phyloP scores from a whole-genome alignment of 495 filamentous ascomycete genomes.

The Trichocladium antarcticum region DNA sequence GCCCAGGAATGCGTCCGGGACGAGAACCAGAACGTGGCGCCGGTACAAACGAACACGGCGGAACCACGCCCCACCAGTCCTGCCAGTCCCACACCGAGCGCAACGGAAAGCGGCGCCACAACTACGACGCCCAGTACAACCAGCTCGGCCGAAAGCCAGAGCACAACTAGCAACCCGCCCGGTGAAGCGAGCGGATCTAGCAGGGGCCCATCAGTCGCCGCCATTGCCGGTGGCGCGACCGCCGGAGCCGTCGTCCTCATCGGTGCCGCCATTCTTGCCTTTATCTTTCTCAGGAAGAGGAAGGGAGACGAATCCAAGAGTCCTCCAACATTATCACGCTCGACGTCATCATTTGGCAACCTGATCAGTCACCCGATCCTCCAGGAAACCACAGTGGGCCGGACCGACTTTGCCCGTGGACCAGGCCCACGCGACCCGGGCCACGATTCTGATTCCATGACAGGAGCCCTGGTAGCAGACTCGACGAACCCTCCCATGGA shows the following conservation, averaged over 20 bases:
- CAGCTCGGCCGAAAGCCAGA: neutral
- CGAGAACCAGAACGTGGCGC: slow-evolving; percentile 26
- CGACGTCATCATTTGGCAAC: slow-evolving; percentile 38
- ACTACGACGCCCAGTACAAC: slow-evolving; percentile 1
- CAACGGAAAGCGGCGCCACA: neutral
- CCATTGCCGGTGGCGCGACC: slow-evolving; percentile 22
- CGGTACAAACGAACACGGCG: slow-evolving; percentile 15
- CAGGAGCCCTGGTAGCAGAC: neutral
- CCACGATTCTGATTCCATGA: slow-evolving; percentile 1
- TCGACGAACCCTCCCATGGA: neutral
- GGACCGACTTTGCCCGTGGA: slow-evolving; percentile 29
- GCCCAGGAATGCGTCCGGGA: slow-evolving; percentile 33
- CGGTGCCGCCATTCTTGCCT: slow-evolving; percentile 24
- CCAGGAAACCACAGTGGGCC: slow-evolving; percentile 21
- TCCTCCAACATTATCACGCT: slow-evolving; percentile 30
- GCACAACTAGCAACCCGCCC: neutral
- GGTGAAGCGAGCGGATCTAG: neutral
- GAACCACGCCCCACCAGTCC: slow-evolving; percentile 14
- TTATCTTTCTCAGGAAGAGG: slow-evolving; percentile 22
- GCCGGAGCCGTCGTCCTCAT: slow-evolving; percentile 14
- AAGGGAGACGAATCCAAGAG: slow-evolving; percentile 9
- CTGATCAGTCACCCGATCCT: slow-evolving; percentile 36
- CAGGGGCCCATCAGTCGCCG: slow-evolving; percentile 9
- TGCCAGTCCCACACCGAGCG: slow-evolving; percentile 1
- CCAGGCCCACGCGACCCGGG: neutral